phyloP scores from a whole-genome alignment of 192 early-diverging fungal species.

The Obelidium mucronatum region DNA sequence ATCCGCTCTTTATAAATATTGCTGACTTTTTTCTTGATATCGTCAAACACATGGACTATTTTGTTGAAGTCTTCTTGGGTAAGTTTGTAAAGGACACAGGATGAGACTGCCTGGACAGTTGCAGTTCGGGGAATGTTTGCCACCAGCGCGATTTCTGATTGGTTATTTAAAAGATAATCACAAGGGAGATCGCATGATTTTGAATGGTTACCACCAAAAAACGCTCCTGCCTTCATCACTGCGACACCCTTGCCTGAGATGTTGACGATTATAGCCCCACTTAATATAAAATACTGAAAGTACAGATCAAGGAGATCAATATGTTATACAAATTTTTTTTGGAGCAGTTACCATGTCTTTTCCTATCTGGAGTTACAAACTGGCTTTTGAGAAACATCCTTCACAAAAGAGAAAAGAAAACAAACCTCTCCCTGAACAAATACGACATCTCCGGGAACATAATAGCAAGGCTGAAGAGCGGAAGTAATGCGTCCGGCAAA shows the following conservation, averaged over 20 bases:
- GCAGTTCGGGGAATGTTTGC: constrained; percentile 52
- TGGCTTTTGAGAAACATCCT: not conserved
- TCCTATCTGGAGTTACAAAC: not conserved
- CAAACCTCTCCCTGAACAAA: constrained; percentile 48
- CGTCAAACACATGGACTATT: constrained; percentile 43
- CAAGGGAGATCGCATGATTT: no score
- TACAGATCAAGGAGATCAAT: no score
- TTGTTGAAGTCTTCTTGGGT: constrained; percentile 30
- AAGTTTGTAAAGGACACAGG: constrained; percentile 41
- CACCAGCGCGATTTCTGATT: constrained; percentile 44
- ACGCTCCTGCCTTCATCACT: constrained; percentile 33
- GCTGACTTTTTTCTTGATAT: constrained; percentile 33
- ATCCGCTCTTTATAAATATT: constrained; percentile 9
- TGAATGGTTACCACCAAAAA: constrained; percentile 48
- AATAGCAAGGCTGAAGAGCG: constrained; percentile 46
- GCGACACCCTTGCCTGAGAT: constrained; percentile 36
- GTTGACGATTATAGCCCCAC: constrained; percentile 17
- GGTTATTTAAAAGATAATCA: not conserved
- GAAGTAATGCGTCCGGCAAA: constrained; percentile 52
- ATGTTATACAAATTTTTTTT: no score
- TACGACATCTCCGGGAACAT: constrained; percentile 49
- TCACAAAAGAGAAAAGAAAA: not conserved
- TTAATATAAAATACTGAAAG: constrained; percentile 43
- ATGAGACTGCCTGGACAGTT: constrained; percentile 39
- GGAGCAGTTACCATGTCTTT: not conserved